These are phyloP conservation scores for Theileria parva DNA, from an alignment of 169 alveolate species.

Conservation along the genomic window DNA sequence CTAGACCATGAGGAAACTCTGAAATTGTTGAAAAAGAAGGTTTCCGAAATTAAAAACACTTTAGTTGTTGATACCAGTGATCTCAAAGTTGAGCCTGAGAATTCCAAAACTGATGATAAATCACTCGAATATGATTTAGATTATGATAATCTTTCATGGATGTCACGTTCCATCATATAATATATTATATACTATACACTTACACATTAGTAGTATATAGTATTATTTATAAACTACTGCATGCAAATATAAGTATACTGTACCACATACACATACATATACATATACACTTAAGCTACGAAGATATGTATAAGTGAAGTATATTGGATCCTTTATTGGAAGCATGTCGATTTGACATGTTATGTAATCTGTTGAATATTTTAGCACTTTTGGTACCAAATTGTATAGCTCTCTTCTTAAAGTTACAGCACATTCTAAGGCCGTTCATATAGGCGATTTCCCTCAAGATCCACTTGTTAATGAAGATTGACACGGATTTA, in stretches of 20 bases:
- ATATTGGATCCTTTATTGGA: conserved; percentile 55
- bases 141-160: conserved; percentile 47
- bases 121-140: conserved; percentile 12
- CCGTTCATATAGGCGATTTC: conserved; percentile 62
- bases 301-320: neutral
- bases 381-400: conserved; percentile 72
- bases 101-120: neutral
- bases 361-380: conserved; percentile 39
- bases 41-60: conserved; percentile 35
- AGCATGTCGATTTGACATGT: conserved; percentile 62
- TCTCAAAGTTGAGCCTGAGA: conserved; percentile 2
- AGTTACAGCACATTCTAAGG: conserved; percentile 54
- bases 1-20: conserved; percentile 46
- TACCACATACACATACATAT: neutral
- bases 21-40: conserved; percentile 16
- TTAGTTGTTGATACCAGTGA: neutral
- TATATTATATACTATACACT: neutral
- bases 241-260: no score
- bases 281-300: no score
- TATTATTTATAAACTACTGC: no score
- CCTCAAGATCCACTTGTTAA: conserved; percentile 75
- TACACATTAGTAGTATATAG: no score
- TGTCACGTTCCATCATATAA: conserved; percentile 28
- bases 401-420: conserved; percentile 77
- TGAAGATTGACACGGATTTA: conserved; percentile 23